Evolutionary conservation across 2,329 filamentous ascomycete species (phyloP).

Genomic region (Plenodomus tracheiphilus): DNA sequence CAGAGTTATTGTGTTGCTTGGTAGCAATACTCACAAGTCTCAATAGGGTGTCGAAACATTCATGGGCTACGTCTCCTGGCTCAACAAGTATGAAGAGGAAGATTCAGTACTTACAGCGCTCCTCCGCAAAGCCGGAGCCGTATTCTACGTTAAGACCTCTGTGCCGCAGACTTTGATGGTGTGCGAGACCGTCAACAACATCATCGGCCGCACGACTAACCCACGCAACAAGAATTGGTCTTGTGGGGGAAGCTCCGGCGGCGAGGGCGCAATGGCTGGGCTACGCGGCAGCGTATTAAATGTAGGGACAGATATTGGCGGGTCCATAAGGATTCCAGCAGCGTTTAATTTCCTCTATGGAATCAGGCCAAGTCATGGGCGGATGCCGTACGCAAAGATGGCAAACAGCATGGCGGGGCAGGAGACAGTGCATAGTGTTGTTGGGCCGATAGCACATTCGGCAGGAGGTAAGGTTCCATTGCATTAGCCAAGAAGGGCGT

Average conservation of each 20-base stretch:
- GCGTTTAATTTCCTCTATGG: conserved; percentile 61
- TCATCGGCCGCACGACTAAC: conserved; percentile 58
- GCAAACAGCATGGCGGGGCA: conserved; percentile 65
- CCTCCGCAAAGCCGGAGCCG: conserved; percentile 46
- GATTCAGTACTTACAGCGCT: conserved; percentile 5
- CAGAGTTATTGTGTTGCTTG: not conserved
- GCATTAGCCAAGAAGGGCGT: not conserved
- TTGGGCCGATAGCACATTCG: conserved; percentile 54
- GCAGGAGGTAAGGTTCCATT: conserved; percentile 23
- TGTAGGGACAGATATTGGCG: conserved; percentile 61
- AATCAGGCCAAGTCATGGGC: conserved; percentile 53
- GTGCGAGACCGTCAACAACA: conserved; percentile 54
- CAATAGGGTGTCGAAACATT: conserved; percentile 39
- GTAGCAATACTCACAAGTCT: not conserved
- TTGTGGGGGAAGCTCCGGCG: conserved; percentile 58
- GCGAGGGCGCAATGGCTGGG: conserved; percentile 59
- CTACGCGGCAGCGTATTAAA: conserved; percentile 57
- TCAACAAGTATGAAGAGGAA: conserved; percentile 30
- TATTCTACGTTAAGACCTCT: conserved; percentile 59
- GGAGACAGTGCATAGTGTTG: conserved; percentile 60
- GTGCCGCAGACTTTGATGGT: conserved; percentile 60
- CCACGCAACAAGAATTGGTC: conserved; percentile 57
- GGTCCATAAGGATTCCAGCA: conserved; percentile 59
- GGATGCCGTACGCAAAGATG: conserved; percentile 16
- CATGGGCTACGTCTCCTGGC: conserved; percentile 61